phyloP scores from a whole-genome alignment of 495 filamentous ascomycete genomes.

The Tuber magnatum region DNA sequence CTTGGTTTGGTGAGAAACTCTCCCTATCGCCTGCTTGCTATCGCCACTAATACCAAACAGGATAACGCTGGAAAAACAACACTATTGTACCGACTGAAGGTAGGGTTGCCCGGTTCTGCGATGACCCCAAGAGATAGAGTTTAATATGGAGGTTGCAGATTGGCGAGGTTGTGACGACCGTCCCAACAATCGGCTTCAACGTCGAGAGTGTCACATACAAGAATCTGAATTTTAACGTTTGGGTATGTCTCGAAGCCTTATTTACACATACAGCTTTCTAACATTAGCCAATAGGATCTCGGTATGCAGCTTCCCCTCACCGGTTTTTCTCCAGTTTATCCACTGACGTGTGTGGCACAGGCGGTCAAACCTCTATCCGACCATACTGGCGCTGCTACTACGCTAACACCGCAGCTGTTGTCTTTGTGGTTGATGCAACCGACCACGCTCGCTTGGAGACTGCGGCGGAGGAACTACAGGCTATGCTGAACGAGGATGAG shows the following conservation, averaged over 20 bases:
- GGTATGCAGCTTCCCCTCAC: constrained; percentile 40
- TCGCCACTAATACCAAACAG: constrained; percentile 47
- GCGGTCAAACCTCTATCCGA: constrained; percentile 91
- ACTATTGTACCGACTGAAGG: constrained; percentile 90
- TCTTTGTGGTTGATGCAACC: constrained; percentile 96
- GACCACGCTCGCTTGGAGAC: constrained; percentile 91
- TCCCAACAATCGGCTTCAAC: constrained; percentile 98
- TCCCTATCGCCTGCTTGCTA: background rate
- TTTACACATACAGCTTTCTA: constrained; percentile 14
- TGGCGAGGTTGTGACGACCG: constrained; percentile 96
- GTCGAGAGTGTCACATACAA: constrained; percentile 96
- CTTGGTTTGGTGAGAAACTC: constrained; percentile 69
- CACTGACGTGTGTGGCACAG: constrained; percentile 9
- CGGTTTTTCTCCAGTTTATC: background rate
- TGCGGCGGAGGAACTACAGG: constrained; percentile 81
- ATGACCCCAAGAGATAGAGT: constrained; percentile 2
- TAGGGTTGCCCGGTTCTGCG: constrained; percentile 42
- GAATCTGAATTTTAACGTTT: constrained; percentile 97
- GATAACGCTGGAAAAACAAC: constrained; percentile 99
- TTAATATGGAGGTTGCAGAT: constrained; percentile 53
- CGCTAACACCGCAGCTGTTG: constrained; percentile 96
- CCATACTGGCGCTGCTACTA: constrained; percentile 99
- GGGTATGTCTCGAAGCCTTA: constrained; percentile 50
- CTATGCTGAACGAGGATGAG: constrained; percentile 96
- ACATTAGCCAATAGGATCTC: constrained; percentile 57